Evolutionary conservation across 192 early-diverging fungal species (phyloP).

Genomic region (Diversispora epigaea): DNA sequence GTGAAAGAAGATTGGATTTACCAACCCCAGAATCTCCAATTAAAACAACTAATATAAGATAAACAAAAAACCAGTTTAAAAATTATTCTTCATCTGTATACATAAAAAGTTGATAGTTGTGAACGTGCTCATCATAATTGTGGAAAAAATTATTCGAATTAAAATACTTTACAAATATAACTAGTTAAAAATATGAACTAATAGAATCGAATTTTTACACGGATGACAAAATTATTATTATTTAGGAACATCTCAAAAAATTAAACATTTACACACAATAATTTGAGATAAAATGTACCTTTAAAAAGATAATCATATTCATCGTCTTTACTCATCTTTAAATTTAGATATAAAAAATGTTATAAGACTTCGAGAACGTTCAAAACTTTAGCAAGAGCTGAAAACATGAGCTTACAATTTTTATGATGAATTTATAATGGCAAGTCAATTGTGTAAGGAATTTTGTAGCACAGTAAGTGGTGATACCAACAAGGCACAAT

Average conservation of each 20-base stretch:
- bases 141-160: too few species aligned
- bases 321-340: conserved; percentile 49
- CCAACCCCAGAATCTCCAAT: conserved; percentile 97
- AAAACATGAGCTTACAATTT: too few species aligned
- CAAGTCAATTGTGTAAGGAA: too few species aligned
- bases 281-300: neutral
- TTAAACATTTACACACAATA: neutral
- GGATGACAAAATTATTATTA: neutral
- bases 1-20: conserved; percentile 95
- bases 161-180: too few species aligned
- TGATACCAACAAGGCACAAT: too few species aligned
- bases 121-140: too few species aligned
- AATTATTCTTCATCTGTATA: neutral
- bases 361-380: too few species aligned
- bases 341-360: neutral
- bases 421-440: too few species aligned
- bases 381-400: too few species aligned
- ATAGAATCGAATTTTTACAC: too few species aligned
- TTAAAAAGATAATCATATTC: conserved; percentile 62
- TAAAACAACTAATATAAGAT: conserved; percentile 63
- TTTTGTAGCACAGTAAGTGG: too few species aligned
- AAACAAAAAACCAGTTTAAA: neutral
- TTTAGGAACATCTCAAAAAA: neutral
- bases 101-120: neutral
- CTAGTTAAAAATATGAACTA: too few species aligned